Evolutionary conservation across 1,284 basidiomycete species (phyloP).

Genomic region (Blastosporella zonata): DNA sequence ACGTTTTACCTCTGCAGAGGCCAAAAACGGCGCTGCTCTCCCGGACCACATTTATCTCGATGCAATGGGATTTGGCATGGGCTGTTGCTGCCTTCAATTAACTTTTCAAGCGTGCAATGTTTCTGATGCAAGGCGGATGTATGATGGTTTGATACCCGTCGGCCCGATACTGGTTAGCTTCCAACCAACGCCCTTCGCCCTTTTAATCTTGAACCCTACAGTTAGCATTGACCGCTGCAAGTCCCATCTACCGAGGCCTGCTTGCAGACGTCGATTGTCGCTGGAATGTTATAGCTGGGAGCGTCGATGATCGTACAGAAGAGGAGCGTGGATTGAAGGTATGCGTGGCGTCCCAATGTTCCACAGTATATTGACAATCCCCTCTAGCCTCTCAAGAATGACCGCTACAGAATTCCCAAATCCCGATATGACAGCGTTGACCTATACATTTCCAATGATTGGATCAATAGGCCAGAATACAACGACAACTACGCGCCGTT

Average conservation of each 20-base stretch:
- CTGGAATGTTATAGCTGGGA: conserved; percentile 97
- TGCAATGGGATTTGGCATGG: conserved; percentile 99
- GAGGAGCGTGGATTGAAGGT: conserved; percentile 91
- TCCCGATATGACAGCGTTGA: conserved; percentile 97
- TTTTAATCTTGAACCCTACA: conserved; percentile 29
- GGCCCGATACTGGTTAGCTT: conserved; percentile 86
- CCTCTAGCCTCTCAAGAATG: conserved; percentile 73
- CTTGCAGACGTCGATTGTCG: conserved; percentile 96
- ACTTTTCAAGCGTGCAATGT: conserved; percentile 98
- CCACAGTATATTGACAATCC: conserved; percentile 8
- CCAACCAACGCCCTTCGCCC: background rate
- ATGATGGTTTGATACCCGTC: conserved; percentile 92
- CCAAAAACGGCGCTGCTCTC: conserved; percentile 83
- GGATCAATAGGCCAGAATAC: conserved; percentile 88
- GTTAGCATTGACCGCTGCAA: conserved; percentile 93
- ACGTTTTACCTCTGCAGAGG: conserved; percentile 55
- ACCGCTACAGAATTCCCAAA: conserved; percentile 84
- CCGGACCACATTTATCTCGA: conserved; percentile 96
- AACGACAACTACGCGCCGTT: conserved; percentile 87
- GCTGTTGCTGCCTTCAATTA: conserved; percentile 96
- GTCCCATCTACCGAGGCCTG: conserved; percentile 92
- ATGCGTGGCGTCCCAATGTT: conserved; percentile 10
- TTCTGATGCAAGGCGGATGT: conserved; percentile 86
- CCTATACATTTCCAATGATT: conserved; percentile 87
- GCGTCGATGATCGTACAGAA: conserved; percentile 94